Evolutionary conservation across 805 yeast genomes (phyloP).

Genomic region (Yamadazyma nakazawae): DNA sequence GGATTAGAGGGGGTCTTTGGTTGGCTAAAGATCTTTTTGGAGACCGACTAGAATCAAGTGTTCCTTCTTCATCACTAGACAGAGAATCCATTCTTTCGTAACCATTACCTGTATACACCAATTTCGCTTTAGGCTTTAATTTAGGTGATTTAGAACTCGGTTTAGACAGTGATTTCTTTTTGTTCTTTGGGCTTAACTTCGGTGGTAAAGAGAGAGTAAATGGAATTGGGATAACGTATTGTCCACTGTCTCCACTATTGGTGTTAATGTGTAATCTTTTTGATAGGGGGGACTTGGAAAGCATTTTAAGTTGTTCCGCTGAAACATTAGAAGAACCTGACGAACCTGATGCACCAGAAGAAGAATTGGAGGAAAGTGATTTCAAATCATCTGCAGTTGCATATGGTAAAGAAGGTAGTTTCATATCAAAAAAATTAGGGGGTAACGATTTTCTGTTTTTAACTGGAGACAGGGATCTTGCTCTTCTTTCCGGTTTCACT

Average conservation of each 20-base stretch:
- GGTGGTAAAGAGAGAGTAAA: constrained; percentile 42
- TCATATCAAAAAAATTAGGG: constrained; percentile 20
- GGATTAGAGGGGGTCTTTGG: neutral
- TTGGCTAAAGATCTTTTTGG: neutral
- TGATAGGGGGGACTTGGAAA: constrained; percentile 36
- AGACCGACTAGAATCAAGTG: constrained; percentile 1
- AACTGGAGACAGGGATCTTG: constrained; percentile 34
- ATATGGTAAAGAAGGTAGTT: constrained; percentile 18
- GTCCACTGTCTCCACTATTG: constrained; percentile 16
- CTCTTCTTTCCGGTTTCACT: constrained; percentile 18
- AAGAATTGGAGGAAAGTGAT: constrained; percentile 23
- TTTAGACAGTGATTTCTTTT: constrained; percentile 9
- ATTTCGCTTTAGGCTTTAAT: constrained; percentile 9
- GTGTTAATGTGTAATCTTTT: constrained; percentile 33
- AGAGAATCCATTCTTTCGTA: constrained; percentile 34
- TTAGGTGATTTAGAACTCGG: constrained; percentile 11
- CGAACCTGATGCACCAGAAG: constrained; percentile 6
- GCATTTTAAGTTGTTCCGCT: constrained; percentile 10
- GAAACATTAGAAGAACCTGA: constrained; percentile 7
- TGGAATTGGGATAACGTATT: constrained; percentile 42
- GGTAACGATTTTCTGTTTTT: constrained; percentile 28
- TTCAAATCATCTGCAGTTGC: constrained; percentile 22
- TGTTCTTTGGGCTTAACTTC: constrained; percentile 29
- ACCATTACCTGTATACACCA: constrained; percentile 30
- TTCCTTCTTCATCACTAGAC: constrained; percentile 20